Base-by-base conservation (phyloP, 148 eudicot genomes). In the Rhododendron simsii region DNA sequence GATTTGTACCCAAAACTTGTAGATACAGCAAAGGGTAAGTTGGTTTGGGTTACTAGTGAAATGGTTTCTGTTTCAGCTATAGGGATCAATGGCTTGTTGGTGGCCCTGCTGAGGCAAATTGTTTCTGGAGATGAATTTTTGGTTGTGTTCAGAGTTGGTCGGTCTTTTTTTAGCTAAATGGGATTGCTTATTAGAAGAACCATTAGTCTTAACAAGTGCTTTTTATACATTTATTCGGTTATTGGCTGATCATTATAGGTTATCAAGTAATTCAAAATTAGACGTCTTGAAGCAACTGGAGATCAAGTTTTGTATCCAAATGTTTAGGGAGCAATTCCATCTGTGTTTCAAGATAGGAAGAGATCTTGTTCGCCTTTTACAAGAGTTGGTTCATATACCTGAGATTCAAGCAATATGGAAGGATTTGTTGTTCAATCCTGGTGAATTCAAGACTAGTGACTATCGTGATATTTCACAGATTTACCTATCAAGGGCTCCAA, bases 301-400 rank as follows among this genome's bases (percentile, higher is more conserved):
- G 90, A 92, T 92, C 30, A 91, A 86, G 45, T 94, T 93, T 91
- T 96, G 98, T 84, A 84, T 95, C 76, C 88, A 91, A 79, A 87
- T 91, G 91, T 87, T 96, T 78, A 95, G 92, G 78, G 96, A 96
- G 89, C 93, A 93, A 44, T 95, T 96, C 81, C 84, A 79, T 82
- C 86, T 96, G 93, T 94, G 95, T 87, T 67, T 94, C 84, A 93
- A 86, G 83, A 92, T 96, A 57, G 98, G 99, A 87, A 93, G 98
- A 90, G 99, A 96, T 91, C 92, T 96, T 39, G 78, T 96, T 82
- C 88, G 99, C 82, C 93, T 96, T 91, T 87, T 96, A 83, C 98
- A 94, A 86, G 98, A 95, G 81, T 91, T 96, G 91, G 91, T 90
- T 94, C 94, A 95, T 65, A 86, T 94, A 78, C 94, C 97, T 5